Evolutionary conservation across 768 basidiomycete genomes (phyloP).

Genomic region (Cyathus striatus): DNA sequence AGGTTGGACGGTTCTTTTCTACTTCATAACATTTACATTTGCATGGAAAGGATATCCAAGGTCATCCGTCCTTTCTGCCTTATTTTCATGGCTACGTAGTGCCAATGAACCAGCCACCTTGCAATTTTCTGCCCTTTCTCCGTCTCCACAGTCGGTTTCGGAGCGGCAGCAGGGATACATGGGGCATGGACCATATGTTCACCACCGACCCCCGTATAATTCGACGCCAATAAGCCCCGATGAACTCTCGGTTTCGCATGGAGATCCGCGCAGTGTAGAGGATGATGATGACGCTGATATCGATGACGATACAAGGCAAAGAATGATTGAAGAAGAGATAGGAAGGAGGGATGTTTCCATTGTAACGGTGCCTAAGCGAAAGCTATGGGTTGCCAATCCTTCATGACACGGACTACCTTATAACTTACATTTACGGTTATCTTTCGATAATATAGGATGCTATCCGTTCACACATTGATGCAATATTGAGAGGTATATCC

Average conservation of each 20-base stretch:
- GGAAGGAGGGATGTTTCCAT: constrained; percentile 80
- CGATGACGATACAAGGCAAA: constrained; percentile 70
- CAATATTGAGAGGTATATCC: no score
- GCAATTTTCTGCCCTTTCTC: constrained; percentile 23
- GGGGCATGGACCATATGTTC: constrained; percentile 54
- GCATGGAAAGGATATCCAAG: constrained; percentile 20
- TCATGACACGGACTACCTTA: no score
- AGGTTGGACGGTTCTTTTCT: constrained; percentile 55
- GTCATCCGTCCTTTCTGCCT: constrained; percentile 49
- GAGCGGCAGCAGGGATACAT: constrained; percentile 11
- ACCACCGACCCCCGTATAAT: constrained; percentile 64
- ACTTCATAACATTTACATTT: constrained; percentile 40
- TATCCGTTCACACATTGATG: no score
- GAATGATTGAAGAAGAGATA: constrained; percentile 79
- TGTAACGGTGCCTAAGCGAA: constrained; percentile 70
- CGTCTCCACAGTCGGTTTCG: constrained; percentile 32
- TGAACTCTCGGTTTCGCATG: constrained; percentile 25
- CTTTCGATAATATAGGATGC: no score
- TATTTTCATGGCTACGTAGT: constrained; percentile 39
- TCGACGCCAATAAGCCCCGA: constrained; percentile 36
- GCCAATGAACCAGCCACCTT: constrained; percentile 10
- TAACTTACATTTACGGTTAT: no score
- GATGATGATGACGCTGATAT: constrained; percentile 63
- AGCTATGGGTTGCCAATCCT: constrained; percentile 71
- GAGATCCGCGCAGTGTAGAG: constrained; percentile 45